Percentiles rank a stretch among this genome's conserved stretches.
phyloP scores from a whole-genome alignment of 2,329 filamentous ascomycete genomes.

The Penicillium aurantiogriseum region DNA sequence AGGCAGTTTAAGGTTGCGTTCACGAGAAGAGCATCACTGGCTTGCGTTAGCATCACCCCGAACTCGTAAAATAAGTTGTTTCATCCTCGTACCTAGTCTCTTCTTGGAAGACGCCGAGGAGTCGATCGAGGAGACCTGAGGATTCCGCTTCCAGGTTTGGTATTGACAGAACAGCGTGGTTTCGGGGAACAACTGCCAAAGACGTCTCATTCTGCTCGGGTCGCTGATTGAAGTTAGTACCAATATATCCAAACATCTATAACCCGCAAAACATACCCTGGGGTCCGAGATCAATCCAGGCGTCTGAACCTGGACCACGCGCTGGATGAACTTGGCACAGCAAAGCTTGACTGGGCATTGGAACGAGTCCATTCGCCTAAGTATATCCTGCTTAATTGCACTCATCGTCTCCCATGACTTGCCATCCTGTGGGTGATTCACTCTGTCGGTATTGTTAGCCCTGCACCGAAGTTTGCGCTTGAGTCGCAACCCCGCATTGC shows the following conservation, averaged over 20 bases:
- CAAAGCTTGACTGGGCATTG: constrained; percentile 77
- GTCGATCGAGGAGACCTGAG: constrained; percentile 82
- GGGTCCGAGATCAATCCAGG: constrained; percentile 78
- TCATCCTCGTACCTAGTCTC: constrained; percentile 64
- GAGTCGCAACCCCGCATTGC: background rate
- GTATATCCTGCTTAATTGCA: constrained; percentile 82
- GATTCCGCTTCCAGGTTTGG: constrained; percentile 88
- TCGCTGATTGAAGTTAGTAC: constrained; percentile 48
- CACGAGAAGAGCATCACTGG: constrained; percentile 79
- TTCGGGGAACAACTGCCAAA: constrained; percentile 76
- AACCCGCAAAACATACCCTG: constrained; percentile 59
- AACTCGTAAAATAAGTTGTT: background rate
- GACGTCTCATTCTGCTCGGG: constrained; percentile 80
- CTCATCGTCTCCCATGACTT: constrained; percentile 85
- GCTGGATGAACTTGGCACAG: constrained; percentile 96
- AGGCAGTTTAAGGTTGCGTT: constrained; percentile 90
- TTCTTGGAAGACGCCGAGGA: constrained; percentile 82
- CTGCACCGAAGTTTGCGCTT: background rate
- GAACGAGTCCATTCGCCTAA: constrained; percentile 82
- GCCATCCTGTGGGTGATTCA: constrained; percentile 78
- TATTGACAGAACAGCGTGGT: constrained; percentile 75
- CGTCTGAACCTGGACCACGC: constrained; percentile 88
- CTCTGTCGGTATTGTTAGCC: constrained; percentile 56
- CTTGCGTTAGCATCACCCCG: constrained; percentile 5
- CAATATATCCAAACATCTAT: constrained; percentile 1